Conservation (phyloP, 2,329 filamentous ascomycete species). For the Pyrenophora seminiperda region DNA sequence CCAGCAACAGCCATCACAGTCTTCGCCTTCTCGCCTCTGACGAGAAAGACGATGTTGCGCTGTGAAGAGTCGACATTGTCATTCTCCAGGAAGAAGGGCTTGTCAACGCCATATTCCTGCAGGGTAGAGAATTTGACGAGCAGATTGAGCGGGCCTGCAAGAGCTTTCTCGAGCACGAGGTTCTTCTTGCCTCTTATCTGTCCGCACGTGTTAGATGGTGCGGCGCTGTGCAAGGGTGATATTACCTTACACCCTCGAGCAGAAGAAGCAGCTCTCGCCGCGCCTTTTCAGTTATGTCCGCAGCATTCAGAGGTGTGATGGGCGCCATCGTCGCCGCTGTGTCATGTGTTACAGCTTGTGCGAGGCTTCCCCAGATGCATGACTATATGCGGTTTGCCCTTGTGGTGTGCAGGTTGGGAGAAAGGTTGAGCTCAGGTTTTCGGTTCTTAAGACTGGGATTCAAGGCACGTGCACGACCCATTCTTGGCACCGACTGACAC, state of each 20-base stretch:
- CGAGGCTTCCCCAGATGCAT: constrained; percentile 8
- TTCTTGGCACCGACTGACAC: constrained; percentile 16
- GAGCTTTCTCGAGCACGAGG: constrained; percentile 85
- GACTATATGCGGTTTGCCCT: constrained; percentile 13
- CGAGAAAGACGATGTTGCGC: constrained; percentile 92
- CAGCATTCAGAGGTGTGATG: constrained; percentile 71
- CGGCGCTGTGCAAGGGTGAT: constrained; percentile 30
- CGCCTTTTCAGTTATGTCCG: constrained; percentile 78
- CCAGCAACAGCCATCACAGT: constrained; percentile 87
- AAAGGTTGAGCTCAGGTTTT: constrained; percentile 1
- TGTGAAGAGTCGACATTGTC: constrained; percentile 93
- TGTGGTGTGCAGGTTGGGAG: constrained; percentile 12
- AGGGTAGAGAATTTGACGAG: constrained; percentile 95
- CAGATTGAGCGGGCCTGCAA: constrained; percentile 86
- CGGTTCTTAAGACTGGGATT: constrained; percentile 14
- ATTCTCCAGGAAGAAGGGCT: constrained; percentile 96
- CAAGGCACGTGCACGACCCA: constrained; percentile 22
- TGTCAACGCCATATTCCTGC: constrained; percentile 97
- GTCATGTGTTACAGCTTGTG: constrained; percentile 15
- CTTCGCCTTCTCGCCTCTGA: constrained; percentile 83
- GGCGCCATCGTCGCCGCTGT: constrained; percentile 63
- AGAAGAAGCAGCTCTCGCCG: constrained; percentile 88
- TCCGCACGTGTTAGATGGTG: constrained; percentile 39
- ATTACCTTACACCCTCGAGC: constrained; percentile 87
- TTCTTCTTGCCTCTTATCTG: constrained; percentile 99